These are phyloP conservation scores for Curvularia eragrostidis DNA, from an alignment of 2,329 filamentous ascomycete species.

Conservation along the genomic window DNA sequence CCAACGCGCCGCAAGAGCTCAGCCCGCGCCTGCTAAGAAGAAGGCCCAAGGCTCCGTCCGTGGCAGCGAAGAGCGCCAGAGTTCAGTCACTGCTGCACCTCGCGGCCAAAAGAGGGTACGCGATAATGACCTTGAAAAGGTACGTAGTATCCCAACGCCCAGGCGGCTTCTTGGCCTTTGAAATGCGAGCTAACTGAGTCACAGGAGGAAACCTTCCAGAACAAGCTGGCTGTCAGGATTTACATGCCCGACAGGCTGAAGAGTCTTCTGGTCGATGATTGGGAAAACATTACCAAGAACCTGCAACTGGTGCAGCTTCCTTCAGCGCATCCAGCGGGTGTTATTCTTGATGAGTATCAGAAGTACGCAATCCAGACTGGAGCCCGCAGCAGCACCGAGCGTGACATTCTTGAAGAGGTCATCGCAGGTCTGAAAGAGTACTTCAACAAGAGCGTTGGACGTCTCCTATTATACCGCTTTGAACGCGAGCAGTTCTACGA, in stretches of 20 bases:
- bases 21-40: constrained; percentile 58
- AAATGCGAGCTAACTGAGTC: neutral
- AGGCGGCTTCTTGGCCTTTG: neutral
- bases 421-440: constrained; percentile 87
- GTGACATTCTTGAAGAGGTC: constrained; percentile 89
- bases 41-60: constrained; percentile 68
- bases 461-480: constrained; percentile 91
- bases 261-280: constrained; percentile 93
- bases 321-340: constrained; percentile 73
- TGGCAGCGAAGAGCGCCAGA: constrained; percentile 79
- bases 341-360: constrained; percentile 84
- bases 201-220: constrained; percentile 87
- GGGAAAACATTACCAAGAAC: constrained; percentile 98
- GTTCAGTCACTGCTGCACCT: constrained; percentile 61
- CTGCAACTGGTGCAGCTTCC: constrained; percentile 87
- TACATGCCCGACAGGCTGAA: constrained; percentile 89
- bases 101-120: constrained; percentile 76
- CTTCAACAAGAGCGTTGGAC: constrained; percentile 87
- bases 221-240: constrained; percentile 83
- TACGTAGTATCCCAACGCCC: constrained; percentile 48
- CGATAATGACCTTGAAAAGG: constrained; percentile 84
- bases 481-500: constrained; percentile 89
- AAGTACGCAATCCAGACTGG: constrained; percentile 70
- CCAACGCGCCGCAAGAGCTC: constrained; percentile 56
- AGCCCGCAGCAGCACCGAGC: constrained; percentile 68